Conservation (phyloP, 768 basidiomycete species). For the Rhodotorula kratochvilovae region DNA sequence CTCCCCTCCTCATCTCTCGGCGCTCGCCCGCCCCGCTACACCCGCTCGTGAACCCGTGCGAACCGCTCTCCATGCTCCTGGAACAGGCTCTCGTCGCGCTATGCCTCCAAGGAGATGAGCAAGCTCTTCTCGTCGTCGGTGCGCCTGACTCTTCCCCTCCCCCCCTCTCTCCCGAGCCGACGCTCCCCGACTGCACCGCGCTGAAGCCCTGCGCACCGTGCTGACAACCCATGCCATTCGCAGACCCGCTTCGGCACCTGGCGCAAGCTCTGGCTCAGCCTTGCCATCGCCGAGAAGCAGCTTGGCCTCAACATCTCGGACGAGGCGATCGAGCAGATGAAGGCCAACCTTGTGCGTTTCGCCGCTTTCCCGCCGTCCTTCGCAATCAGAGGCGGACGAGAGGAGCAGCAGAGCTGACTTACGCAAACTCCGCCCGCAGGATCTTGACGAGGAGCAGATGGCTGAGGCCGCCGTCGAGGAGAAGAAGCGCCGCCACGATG, state of each 20-base stretch:
- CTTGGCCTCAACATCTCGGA: slow-evolving; percentile 85
- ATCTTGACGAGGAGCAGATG: slow-evolving; percentile 82
- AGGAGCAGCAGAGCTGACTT: background rate
- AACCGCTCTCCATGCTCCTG: background rate
- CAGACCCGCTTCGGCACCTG: slow-evolving; percentile 94
- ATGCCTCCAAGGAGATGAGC: slow-evolving; percentile 99
- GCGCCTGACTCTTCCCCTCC: slow-evolving; percentile 4
- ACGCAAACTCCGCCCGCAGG: slow-evolving; percentile 50
- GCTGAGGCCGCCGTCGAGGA: slow-evolving; percentile 87
- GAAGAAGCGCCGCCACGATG: slow-evolving; percentile 95
- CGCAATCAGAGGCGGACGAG: too few relatives aligned
- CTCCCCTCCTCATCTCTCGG: background rate
- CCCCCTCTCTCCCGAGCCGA: background rate
- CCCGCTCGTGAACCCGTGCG: background rate
- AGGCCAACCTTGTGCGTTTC: slow-evolving; percentile 69
- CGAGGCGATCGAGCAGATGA: slow-evolving; percentile 90
- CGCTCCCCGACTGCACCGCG: background rate
- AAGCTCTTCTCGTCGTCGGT: slow-evolving; percentile 92
- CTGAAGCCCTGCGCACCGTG: background rate
- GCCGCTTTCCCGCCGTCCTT: too few relatives aligned
- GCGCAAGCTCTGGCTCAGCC: slow-evolving; percentile 90
- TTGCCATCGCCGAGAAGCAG: slow-evolving; percentile 93
- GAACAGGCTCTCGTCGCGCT: slow-evolving; percentile 61
- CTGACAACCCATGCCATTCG: background rate
- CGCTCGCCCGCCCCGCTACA: background rate